phyloP scores from a whole-genome alignment of 2,329 filamentous ascomycete genomes.

The Xylaria polymorpha region DNA sequence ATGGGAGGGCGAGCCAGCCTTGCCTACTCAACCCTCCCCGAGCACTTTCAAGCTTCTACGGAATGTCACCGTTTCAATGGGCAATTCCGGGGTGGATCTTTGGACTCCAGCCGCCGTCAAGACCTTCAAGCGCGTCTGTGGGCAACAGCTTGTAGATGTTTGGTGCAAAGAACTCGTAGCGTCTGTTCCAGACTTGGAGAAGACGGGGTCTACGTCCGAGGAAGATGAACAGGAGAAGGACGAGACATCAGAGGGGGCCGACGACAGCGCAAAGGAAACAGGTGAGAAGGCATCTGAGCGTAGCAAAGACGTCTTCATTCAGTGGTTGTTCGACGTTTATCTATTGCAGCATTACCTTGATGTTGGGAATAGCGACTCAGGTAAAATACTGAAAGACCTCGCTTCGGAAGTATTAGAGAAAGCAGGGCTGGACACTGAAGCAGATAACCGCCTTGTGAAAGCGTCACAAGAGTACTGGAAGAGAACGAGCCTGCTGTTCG shows the following conservation, averaged over 20 bases:
- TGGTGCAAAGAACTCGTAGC: constrained; percentile 60
- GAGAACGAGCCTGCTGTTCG: constrained; percentile 84
- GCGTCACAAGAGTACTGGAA: constrained; percentile 82
- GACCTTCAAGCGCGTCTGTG: constrained; percentile 70
- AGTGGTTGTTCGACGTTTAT: constrained; percentile 71
- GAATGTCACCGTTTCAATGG: constrained; percentile 74
- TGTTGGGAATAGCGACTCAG: constrained; percentile 37
- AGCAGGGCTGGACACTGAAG: constrained; percentile 62
- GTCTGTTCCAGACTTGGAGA: constrained; percentile 39
- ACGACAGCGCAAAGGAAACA: constrained; percentile 20
- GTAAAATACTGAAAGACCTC: constrained; percentile 57
- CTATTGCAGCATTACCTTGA: constrained; percentile 62
- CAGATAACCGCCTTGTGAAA: constrained; percentile 67
- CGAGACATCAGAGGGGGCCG: constrained; percentile 16
- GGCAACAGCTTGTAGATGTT: constrained; percentile 60
- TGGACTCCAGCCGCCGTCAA: constrained; percentile 79
- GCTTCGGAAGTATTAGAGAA: constrained; percentile 59
- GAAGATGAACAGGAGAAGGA: constrained; percentile 19
- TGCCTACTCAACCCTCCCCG: constrained; percentile 84
- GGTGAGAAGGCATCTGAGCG: constrained; percentile 42
- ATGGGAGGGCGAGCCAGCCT: constrained; percentile 81
- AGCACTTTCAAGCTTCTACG: constrained; percentile 78
- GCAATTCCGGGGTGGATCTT: constrained; percentile 76
- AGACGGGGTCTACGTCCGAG: constrained; percentile 36
- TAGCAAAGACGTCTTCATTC: constrained; percentile 62